These are phyloP conservation scores for Gossypium schwendimanii DNA, from an alignment of 441 rosid genomes.

Conservation along the genomic window DNA sequence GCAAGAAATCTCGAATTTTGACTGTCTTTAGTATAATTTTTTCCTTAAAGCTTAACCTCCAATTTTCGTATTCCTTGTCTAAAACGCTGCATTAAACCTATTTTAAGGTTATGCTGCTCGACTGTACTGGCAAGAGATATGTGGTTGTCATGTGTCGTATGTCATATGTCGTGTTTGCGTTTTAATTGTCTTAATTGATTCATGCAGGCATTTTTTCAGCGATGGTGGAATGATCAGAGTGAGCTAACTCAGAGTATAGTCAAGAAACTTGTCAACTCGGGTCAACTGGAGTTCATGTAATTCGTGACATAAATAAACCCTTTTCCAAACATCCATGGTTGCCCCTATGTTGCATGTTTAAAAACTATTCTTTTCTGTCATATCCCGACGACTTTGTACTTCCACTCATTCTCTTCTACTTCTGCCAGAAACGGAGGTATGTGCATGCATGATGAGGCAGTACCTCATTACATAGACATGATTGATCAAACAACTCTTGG, in stretches of 20 bases:
- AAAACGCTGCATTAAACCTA: not conserved
- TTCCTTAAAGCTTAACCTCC: not conserved
- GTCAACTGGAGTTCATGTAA: slow-evolving; percentile 99
- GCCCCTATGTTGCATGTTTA: not conserved
- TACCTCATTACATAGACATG: slow-evolving; percentile 92
- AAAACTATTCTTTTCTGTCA: not conserved
- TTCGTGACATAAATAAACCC: not conserved
- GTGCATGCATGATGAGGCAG: slow-evolving; percentile 99
- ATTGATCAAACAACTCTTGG: slow-evolving; percentile 98
- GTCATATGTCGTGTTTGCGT: not conserved
- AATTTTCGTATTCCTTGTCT: not conserved
- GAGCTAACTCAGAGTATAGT: slow-evolving; percentile 48
- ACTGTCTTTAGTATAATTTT: not conserved
- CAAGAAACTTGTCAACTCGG: slow-evolving; percentile 61
- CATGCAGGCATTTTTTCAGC: slow-evolving; percentile 87
- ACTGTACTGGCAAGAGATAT: not conserved
- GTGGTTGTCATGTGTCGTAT: not conserved
- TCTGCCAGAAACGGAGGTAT: slow-evolving; percentile 86
- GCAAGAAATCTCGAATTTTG: slow-evolving; percentile 29
- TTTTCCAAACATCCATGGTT: not conserved
- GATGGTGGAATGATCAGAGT: slow-evolving; percentile 97
- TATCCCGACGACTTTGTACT: not conserved
- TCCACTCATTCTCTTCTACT: not conserved
- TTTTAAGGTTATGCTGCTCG: not conserved
- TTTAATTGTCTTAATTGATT: slow-evolving; percentile 10